phyloP scores from a whole-genome alignment of 2,329 filamentous ascomycete genomes.

The Aspergillus clavatus region DNA sequence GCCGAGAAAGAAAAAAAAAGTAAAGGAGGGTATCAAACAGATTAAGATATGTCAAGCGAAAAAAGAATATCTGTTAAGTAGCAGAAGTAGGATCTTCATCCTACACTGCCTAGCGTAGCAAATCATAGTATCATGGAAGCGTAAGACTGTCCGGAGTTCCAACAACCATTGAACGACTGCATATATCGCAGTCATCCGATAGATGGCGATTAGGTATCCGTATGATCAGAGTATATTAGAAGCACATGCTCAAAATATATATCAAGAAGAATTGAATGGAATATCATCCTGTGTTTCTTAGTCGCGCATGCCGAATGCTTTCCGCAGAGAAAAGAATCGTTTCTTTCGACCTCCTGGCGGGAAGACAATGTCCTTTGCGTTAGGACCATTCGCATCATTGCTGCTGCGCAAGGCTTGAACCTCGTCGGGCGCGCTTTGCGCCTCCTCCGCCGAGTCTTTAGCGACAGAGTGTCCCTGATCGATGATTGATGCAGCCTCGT shows the following conservation, averaged over 20 bases:
- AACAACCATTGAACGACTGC: not conserved
- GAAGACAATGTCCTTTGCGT: constrained; percentile 29
- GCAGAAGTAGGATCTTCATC: not conserved
- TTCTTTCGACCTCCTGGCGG: constrained; percentile 41
- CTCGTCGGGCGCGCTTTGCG: not conserved
- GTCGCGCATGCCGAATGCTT: constrained; percentile 39
- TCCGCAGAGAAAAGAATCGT: constrained; percentile 42
- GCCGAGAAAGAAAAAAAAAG: no score
- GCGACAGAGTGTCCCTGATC: not conserved
- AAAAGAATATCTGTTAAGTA: not conserved
- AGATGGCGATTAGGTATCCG: not conserved
- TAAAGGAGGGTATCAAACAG: not conserved
- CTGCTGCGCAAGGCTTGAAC: not conserved
- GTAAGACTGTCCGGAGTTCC: not conserved
- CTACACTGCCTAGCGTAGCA: not conserved
- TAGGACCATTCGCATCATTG: not conserved
- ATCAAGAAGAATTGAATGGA: not conserved
- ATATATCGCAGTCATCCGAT: not conserved
- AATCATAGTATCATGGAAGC: not conserved
- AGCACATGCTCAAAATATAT: constrained; percentile 2
- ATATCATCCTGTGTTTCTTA: not conserved
- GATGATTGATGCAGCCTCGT: not conserved
- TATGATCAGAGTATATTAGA: not conserved
- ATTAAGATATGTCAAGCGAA: not conserved
- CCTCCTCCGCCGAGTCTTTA: not conserved